Base-by-base conservation (phyloP, 1,139 yeast genomes). In the Taphrina populina region DNA sequence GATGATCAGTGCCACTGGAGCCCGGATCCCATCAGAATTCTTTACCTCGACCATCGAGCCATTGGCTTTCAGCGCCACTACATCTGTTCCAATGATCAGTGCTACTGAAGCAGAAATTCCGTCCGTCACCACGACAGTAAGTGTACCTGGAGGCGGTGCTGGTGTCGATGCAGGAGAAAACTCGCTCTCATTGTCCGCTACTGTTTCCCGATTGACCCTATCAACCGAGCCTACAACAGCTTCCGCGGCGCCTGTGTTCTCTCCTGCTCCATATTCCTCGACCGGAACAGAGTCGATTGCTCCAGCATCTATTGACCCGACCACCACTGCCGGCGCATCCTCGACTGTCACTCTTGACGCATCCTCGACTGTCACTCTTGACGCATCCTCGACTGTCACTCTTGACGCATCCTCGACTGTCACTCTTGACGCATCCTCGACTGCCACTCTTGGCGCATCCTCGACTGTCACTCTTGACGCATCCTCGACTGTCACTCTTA, bases 141-240 rank as follows among this genome's bases (percentile, higher is more conserved):
- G n/a, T n/a, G 33, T 15, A 1, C 43, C 13, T 2, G 43, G 43
- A 10, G 43, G 43, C 2, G 43, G 29, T 37, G 27, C 29, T 23
- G 43, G 29, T 11, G 13, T 37, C 43, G 43, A 19, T 13, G 43
- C 39, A 19, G 39, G 23, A 4, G 24, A 34, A 15, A 34, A 34
- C 21, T 21, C 43, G 5, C 43, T 37, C 29, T 20, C 43, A 10
- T 21, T 24, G 29, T 20, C 43, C 29, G 40, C n/a, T n/a, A n/a
- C n/a, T n/a, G n/a, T n/a, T n/a, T n/a, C n/a, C n/a, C n/a, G n/a
- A n/a, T n/a, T n/a, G n/a, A n/a, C n/a, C 17, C n/a, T 35, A 6
- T 32, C 35, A 5, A 32, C 30, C 8, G 30, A 10, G 36, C 13
- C 36, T 6, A 10, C 43, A 5, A 15, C 41, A 7, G 7, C 41